phyloP scores from a whole-genome alignment of 139 green algal species.

The Auxenochlorella protothecoides region DNA sequence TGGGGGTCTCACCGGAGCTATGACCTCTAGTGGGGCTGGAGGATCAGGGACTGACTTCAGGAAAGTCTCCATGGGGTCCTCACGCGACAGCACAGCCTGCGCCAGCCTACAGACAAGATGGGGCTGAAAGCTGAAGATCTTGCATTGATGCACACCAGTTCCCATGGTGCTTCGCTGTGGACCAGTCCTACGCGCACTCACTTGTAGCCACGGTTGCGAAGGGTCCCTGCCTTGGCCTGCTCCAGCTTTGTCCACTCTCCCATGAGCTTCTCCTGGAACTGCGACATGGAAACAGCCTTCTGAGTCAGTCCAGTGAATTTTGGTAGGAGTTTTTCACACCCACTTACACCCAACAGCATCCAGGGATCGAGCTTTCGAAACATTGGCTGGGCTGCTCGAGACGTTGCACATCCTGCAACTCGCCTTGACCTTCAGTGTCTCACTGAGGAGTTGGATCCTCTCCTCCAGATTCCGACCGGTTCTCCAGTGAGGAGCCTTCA shows the following conservation, averaged over 20 bases:
- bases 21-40: conserved; percentile 24
- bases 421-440: neutral
- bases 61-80: conserved; percentile 47
- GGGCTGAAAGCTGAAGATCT: neutral
- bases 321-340: neutral
- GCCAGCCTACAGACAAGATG: conserved; percentile 27
- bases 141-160: neutral
- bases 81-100: conserved; percentile 34
- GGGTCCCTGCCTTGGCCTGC: conserved; percentile 17
- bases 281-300: neutral
- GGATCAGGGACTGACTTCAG: conserved; percentile 37
- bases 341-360: neutral
- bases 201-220: conserved; percentile 29
- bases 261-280: conserved; percentile 12
- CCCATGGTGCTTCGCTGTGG: no score
- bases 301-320: neutral
- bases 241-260: conserved; percentile 40
- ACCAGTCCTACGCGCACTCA: neutral
- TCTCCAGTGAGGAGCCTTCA: conserved; percentile 6
- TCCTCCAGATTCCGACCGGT: conserved; percentile 21
- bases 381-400: neutral
- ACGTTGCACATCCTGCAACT: neutral
- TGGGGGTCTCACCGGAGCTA: conserved; percentile 29
- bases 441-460: conserved; percentile 8
- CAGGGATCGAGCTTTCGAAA: neutral